Evolutionary conservation across 257 asterid genomes (phyloP), one percentile per base, ranked within the genome.

Genomic region (Lycium ferocissimum): DNA sequence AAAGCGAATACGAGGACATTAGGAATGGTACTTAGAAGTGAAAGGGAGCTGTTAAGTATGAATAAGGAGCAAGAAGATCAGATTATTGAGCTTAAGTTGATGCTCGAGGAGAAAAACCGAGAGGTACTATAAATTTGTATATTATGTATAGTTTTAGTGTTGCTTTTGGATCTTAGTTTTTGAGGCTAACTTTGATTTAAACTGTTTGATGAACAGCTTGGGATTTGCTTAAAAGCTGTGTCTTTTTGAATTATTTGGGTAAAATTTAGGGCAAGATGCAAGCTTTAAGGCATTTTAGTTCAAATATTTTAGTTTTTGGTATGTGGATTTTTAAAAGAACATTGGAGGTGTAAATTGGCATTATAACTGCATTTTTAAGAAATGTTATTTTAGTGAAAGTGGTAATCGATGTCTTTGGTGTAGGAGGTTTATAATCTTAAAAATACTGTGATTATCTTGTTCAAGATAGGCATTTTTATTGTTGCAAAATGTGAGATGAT

Each of bases 1-100:
- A 95, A 92, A 80, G 90, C 90, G 40, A 96, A 95, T 70, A 92
- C 98, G 63, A 92, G 99, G 90, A 96, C 98, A 51, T 88, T 96
- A 80, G 97, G 96, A 2, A 96, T 94, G 98, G 98, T 95, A 85
- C 85, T 96, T 91, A 93, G 98, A 91, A 95, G 99, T 86, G 99
- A 96, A 92, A 91, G 99, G 94, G 99, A 95, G 92, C 88, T 96
- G 8, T 75, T 96, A 91, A 93, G 86, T 84, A 72, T 86, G 91
- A 94, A 90, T 17, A 92, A 95, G 84, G 96, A 94, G 53, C 98
- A 91, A 84, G 98, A 94, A 86, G 83, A 83, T 47, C 86, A 90
- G 87, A 93, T 96, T 88, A 81, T 91, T 33, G 92, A 93, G 86
- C 94, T 96, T 57, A 94, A 89, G 87, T 26, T 85, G 69, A 82